These are phyloP conservation scores for Monosporascus sp. DNA, from an alignment of 2,329 filamentous ascomycete species.

Conservation along the genomic window DNA sequence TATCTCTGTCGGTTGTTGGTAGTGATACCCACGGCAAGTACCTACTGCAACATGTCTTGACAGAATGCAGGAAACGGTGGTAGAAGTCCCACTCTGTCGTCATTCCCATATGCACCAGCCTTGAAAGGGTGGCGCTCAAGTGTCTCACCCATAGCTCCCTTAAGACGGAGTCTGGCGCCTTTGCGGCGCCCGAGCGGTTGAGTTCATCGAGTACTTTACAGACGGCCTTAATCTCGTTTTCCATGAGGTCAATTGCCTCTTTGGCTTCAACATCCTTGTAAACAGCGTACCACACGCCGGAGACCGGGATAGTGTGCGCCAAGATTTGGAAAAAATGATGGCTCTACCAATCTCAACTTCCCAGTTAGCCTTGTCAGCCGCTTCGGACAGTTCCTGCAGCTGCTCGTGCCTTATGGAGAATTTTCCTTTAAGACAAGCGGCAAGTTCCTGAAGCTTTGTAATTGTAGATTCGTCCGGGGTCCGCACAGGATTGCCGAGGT, in stretches of 20 bases:
- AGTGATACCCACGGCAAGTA: too few relatives aligned
- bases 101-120: too few relatives aligned
- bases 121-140: too few relatives aligned
- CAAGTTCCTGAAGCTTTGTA: conserved; percentile 18
- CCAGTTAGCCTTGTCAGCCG: conserved; percentile 16
- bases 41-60: too few relatives aligned
- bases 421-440: conserved; percentile 19
- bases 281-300: conserved; percentile 9
- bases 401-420: conserved; percentile 16
- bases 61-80: too few relatives aligned
- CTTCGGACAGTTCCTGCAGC: conserved; percentile 22
- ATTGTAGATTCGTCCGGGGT: conserved; percentile 6
- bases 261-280: conserved; percentile 24
- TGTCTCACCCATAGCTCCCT: not conserved
- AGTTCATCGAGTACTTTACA: conserved; percentile 13
- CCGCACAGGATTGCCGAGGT: not conserved
- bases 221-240: conserved; percentile 16
- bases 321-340: conserved; percentile 19
- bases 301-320: conserved; percentile 17
- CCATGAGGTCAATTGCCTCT: conserved; percentile 21
- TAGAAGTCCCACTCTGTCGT: too few relatives aligned
- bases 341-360: conserved; percentile 15
- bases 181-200: conserved; percentile 8
- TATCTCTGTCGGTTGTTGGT: conserved; percentile 31
- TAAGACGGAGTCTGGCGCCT: conserved; percentile 16